Percentiles rank a stretch among this genome's conserved stretches.
These are phyloP conservation scores for Polymyxa betae DNA, from an alignment of 208 protist species.

Conservation along the genomic window DNA sequence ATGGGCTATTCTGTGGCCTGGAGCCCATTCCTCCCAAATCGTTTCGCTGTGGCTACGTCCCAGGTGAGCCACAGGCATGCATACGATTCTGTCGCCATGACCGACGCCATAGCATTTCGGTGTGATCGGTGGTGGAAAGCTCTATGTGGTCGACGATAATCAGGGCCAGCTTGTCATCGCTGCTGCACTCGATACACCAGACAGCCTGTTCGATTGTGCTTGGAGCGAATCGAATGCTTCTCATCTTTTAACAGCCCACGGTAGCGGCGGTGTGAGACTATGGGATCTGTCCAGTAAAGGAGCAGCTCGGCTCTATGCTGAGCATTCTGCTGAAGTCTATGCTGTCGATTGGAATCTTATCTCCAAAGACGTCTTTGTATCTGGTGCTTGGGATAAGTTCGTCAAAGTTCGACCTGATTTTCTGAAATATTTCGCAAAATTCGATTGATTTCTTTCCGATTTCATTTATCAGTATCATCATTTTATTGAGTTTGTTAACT, in stretches of 20 bases:
- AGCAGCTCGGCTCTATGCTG: not conserved
- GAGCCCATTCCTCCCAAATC: constrained; percentile 61
- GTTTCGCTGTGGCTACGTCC: constrained; percentile 62
- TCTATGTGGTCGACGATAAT: constrained; percentile 19
- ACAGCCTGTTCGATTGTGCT: constrained; percentile 65
- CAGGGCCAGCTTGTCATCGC: constrained; percentile 60
- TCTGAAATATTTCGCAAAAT: not conserved
- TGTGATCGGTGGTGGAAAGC: not conserved
- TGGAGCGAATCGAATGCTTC: constrained; percentile 65
- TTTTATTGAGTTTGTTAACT: too few relatives aligned
- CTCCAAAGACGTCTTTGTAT: constrained; percentile 53
- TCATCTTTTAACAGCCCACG: constrained; percentile 57
- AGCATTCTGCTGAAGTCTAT: constrained; percentile 63
- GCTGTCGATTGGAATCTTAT: constrained; percentile 51
- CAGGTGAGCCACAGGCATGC: constrained; percentile 44
- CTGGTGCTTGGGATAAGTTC: constrained; percentile 42
- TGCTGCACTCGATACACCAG: constrained; percentile 50
- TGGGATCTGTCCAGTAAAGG: constrained; percentile 61
- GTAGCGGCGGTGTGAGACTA: constrained; percentile 63
- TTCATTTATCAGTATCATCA: too few relatives aligned
- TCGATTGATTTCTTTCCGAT: not conserved
- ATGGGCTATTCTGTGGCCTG: constrained; percentile 61
- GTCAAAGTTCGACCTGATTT: constrained; percentile 1
- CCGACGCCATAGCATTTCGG: not conserved
- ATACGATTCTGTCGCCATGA: not conserved